Evolutionary conservation across 2,329 filamentous ascomycete genomes (phyloP).

Genomic region (Dothideomycetes sp.): DNA sequence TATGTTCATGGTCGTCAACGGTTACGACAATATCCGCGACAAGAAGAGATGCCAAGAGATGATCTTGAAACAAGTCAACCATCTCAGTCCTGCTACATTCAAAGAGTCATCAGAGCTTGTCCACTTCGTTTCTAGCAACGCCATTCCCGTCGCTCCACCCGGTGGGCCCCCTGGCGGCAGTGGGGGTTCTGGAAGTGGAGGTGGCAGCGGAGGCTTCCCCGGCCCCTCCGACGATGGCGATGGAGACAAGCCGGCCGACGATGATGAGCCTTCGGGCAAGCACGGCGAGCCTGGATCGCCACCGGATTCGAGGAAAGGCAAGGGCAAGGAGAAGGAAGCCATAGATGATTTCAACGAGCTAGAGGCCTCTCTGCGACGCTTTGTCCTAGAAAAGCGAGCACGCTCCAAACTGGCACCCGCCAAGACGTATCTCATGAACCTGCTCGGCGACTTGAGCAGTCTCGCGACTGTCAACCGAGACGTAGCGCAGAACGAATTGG

Average conservation of each 20-base stretch:
- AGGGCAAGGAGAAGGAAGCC: constrained; percentile 68
- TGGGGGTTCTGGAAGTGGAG: constrained; percentile 27
- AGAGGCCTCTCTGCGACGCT: constrained; percentile 78
- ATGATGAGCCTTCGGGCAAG: constrained; percentile 44
- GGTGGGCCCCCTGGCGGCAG: constrained; percentile 47
- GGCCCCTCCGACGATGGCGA: constrained; percentile 24
- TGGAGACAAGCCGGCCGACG: constrained; percentile 23
- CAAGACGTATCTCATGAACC: constrained; percentile 88
- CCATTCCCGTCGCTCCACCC: constrained; percentile 62
- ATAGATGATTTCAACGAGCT: constrained; percentile 80
- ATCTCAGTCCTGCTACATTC: constrained; percentile 81
- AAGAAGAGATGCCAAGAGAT: constrained; percentile 84
- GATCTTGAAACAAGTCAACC: constrained; percentile 80
- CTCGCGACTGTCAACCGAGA: constrained; percentile 80
- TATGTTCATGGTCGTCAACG: constrained; percentile 97
- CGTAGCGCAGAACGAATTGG: constrained; percentile 73
- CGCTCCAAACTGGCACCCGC: constrained; percentile 92
- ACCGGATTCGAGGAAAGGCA: constrained; percentile 54
- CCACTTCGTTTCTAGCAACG: constrained; percentile 96
- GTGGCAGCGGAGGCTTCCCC: constrained; percentile 21
- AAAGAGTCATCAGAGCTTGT: constrained; percentile 90
- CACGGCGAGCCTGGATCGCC: constrained; percentile 31
- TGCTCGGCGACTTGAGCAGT: constrained; percentile 74
- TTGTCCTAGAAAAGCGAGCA: constrained; percentile 91
- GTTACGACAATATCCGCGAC: constrained; percentile 87